A percentile compares a stretch with the other conserved stretches of the same genome.
Conservation (phyloP, 1,284 basidiomycete species). For the Peniophora sp. region DNA sequence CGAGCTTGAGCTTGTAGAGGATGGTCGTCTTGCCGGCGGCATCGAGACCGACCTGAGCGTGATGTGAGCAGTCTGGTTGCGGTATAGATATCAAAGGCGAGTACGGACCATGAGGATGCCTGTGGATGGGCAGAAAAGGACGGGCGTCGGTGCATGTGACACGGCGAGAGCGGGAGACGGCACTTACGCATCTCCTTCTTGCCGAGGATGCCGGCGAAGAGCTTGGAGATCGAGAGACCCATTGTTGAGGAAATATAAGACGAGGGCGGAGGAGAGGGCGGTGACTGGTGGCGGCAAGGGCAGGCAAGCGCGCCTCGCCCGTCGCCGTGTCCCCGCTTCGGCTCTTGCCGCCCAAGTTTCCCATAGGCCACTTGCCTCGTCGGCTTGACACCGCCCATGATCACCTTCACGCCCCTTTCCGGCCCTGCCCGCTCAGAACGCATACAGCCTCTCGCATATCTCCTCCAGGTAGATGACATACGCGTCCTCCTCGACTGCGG, state of each 20-base stretch:
- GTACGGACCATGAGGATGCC: conserved; percentile 50
- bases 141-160: conserved; percentile 10
- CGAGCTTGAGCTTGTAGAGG: conserved; percentile 96
- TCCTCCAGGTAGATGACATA: conserved; percentile 93
- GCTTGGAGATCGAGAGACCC: conserved; percentile 81
- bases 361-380: not conserved
- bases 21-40: conserved; percentile 98
- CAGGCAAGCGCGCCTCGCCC: not conserved
- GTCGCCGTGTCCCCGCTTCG: too few relatives aligned
- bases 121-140: conserved; percentile 15
- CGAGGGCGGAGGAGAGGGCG: conserved; percentile 13
- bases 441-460: conserved; percentile 68
- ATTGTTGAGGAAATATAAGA: conserved; percentile 31
- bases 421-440: conserved; percentile 68
- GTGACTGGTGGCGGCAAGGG: conserved; percentile 6
- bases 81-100: conserved; percentile 6
- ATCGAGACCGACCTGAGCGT: conserved; percentile 85
- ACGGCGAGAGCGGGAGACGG: conserved; percentile 20
- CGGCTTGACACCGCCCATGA: conserved; percentile 43
- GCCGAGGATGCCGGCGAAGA: conserved; percentile 87
- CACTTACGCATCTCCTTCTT: conserved; percentile 98
- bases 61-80: conserved; percentile 4
- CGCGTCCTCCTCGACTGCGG: conserved; percentile 94
- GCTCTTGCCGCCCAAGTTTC: too few relatives aligned
- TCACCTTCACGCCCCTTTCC: conserved; percentile 87